Evolutionary conservation across 768 basidiomycete species (phyloP), one percentile per base, ranked within the genome.

Genomic region (Sarcomyxa edulis): DNA sequence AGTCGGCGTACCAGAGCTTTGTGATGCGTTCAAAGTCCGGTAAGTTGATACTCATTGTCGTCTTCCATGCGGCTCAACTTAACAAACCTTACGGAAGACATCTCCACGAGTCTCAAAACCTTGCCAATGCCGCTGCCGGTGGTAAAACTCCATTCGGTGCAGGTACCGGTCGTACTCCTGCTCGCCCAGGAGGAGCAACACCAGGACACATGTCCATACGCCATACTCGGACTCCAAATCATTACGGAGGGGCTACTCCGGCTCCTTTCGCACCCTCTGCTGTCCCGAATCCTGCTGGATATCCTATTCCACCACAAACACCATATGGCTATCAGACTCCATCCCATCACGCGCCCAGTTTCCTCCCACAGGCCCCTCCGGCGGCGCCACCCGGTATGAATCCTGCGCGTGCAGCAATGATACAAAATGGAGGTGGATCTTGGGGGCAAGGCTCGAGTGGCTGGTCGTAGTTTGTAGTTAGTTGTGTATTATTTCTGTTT

Each of bases 21-120:
- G 95, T 47, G 94, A 97, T 57, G 93, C 94, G 14, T 98, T 98
- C 78, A 97, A 97, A 78, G 78, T 89, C 53, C 62, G 82, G 81
- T 81, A 50, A 50, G 70, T 51, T 14, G 33, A 6, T 21, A n/a
- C 16, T 19, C 24, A 28, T 19, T 16, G 28, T 32, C 29, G 19
- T 44, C 24, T 20, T 14, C 33, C 20, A 33, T 19, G 18, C 27
- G 11, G 29, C 14, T 32, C 31, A 20, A 38, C 37, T 39, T 51
- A 15, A 37, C 31, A 45, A 8, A 44, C n/a, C 9, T 25, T 47
- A 18, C 27, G 39, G 28, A 45, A 84, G 85, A 49, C 85, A 89
- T 64, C 65, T 86, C 30, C 81, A 88, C 49, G 82, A 87, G 58
- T 83, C 84, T n/a, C 69, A 84, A 69, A 70, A 67, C 66, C 42